Evolutionary conservation across 768 basidiomycete species (phyloP).

Genomic region (Hirschioporus abietinus): DNA sequence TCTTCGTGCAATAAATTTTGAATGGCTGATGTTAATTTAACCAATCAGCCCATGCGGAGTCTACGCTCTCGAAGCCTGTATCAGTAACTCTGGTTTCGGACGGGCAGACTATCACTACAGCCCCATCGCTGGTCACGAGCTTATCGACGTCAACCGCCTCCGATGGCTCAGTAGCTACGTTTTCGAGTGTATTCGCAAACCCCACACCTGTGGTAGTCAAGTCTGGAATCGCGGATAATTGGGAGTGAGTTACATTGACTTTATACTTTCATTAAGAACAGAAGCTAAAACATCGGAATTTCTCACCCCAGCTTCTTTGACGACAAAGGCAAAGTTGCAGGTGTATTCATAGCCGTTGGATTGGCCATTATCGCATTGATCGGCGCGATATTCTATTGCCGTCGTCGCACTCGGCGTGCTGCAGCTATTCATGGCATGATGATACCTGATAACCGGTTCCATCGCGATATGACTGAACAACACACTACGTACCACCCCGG

Average conservation of each 20-base stretch:
- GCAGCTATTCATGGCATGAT: conserved; percentile 22
- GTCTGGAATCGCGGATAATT: conserved; percentile 15
- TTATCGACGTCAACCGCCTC: conserved; percentile 40
- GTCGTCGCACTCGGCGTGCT: not conserved
- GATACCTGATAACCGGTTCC: not conserved
- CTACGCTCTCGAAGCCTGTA: conserved; percentile 40
- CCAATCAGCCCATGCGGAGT: conserved; percentile 19
- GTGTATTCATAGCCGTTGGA: conserved; percentile 68
- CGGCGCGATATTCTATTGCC: not conserved
- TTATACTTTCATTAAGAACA: not conserved
- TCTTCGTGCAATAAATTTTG: not conserved
- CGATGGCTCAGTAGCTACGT: conserved; percentile 39
- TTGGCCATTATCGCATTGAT: conserved; percentile 44
- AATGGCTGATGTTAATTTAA: not conserved
- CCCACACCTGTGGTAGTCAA: conserved; percentile 29
- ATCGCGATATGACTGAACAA: not conserved
- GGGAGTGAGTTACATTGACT: conserved; percentile 21
- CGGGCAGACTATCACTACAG: conserved; percentile 34
- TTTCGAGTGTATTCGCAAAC: conserved; percentile 51
- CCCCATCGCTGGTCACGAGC: conserved; percentile 43
- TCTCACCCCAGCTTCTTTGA: conserved; percentile 28
- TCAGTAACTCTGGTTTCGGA: conserved; percentile 34
- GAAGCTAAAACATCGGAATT: not conserved
- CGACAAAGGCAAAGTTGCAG: conserved; percentile 65
- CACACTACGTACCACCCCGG: conserved; percentile 32